These are phyloP conservation scores for Aphanomyces cochlioides DNA, from an alignment of 352 stramenopile species.

Conservation along the genomic window DNA sequence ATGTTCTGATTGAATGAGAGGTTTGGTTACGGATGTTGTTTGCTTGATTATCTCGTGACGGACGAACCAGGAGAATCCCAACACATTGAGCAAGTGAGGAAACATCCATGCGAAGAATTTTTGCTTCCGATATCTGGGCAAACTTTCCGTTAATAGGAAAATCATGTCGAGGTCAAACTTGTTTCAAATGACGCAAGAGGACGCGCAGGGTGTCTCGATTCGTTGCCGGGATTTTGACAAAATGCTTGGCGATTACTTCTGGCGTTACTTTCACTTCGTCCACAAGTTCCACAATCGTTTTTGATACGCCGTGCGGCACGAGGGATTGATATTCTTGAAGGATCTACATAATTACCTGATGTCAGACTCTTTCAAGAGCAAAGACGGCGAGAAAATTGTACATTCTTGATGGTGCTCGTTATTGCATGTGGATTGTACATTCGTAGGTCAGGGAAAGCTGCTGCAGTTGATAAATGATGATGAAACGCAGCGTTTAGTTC, in stretches of 20 bases:
- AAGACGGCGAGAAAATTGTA: neutral
- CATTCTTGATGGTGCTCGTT: slow-evolving; percentile 14
- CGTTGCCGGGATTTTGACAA: slow-evolving; percentile 3
- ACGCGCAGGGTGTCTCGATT: slow-evolving; percentile 17
- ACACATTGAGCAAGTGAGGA: neutral
- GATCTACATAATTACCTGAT: neutral
- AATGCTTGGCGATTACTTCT: neutral
- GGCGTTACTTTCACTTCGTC: neutral
- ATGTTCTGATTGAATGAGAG: no score
- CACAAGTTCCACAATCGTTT: neutral
- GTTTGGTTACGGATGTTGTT: neutral
- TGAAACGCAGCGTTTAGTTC: slow-evolving; percentile 8
- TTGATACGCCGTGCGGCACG: neutral
- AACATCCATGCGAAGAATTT: neutral
- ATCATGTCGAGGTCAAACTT: neutral
- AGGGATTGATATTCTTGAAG: neutral
- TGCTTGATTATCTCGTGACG: neutral
- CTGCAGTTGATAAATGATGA: neutral
- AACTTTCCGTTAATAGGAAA: neutral
- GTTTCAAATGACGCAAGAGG: slow-evolving; percentile 2
- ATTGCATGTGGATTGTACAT: slow-evolving; percentile 12
- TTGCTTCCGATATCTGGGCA: neutral
- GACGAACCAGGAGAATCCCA: slow-evolving; percentile 1
- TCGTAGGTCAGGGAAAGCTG: neutral
- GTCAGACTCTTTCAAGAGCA: neutral